Evolutionary conservation across 164 flowering plant species (phyloP).

Genomic region (Vitis cinerea): DNA sequence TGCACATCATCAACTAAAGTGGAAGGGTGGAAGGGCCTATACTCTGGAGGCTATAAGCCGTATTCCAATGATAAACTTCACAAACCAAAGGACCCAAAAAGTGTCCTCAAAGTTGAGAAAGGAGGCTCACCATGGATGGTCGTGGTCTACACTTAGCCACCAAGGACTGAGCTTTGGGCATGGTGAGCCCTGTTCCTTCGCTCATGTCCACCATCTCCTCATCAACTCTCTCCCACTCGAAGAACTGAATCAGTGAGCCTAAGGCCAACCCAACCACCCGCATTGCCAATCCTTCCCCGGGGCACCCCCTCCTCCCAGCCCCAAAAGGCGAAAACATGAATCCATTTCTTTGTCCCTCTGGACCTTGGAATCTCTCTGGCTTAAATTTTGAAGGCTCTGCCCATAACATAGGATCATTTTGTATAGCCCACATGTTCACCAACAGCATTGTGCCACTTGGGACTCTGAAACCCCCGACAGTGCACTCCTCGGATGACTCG

Average conservation of each 20-base stretch:
- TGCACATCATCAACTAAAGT: too few species aligned
- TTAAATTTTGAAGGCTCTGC: constrained; percentile 19
- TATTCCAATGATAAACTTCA: too few species aligned
- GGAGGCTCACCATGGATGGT: constrained; percentile 3
- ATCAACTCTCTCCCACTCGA: constrained; percentile 37
- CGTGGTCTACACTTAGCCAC: constrained; percentile 29
- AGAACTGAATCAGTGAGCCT: constrained; percentile 36
- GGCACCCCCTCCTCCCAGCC: constrained; percentile 35
- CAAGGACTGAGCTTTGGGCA: constrained; percentile 32
- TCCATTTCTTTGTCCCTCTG: constrained; percentile 12
- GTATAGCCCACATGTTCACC: constrained; percentile 28
- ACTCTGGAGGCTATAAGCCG: too few species aligned
- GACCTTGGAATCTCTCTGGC: constrained; percentile 29
- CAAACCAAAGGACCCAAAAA: not conserved
- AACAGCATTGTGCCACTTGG: constrained; percentile 30
- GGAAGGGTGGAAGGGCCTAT: too few species aligned
- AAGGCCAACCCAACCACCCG: constrained; percentile 26
- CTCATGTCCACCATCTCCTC: constrained; percentile 32
- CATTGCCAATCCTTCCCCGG: constrained; percentile 34
- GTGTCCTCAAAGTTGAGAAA: constrained; percentile 9
- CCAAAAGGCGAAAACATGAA: constrained; percentile 33
- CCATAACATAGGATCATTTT: constrained; percentile 20
- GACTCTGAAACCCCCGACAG: constrained; percentile 20
- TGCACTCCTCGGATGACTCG: constrained; percentile 28
- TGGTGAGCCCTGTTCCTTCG: constrained; percentile 25